Evolutionary conservation across 257 asterid species (phyloP).

Genomic region (Ligustrum vulgare): DNA sequence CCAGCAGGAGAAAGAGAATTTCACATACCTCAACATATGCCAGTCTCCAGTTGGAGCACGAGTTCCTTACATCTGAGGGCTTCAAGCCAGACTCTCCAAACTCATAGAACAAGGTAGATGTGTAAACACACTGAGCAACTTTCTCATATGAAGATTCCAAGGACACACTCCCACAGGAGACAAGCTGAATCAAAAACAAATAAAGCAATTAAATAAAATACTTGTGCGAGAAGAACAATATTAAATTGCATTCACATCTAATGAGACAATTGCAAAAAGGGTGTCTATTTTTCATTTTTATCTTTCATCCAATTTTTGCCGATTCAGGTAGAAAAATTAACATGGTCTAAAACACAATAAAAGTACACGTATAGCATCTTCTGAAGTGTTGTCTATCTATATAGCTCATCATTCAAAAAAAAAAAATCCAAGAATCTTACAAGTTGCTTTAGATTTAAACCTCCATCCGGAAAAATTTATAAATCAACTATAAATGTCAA

Average conservation of each 20-base stretch:
- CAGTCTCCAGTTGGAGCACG: slow-evolving; percentile 31
- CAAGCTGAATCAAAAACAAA: slow-evolving; percentile 28
- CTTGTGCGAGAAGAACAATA: background rate
- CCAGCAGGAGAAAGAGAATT: background rate
- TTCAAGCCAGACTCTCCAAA: slow-evolving; percentile 29
- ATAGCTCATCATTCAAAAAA: background rate
- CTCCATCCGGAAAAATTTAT: no score
- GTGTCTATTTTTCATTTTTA: no score
- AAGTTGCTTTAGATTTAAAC: background rate
- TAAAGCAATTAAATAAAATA: background rate
- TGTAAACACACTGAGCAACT: slow-evolving; percentile 39
- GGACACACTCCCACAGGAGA: slow-evolving; percentile 40
- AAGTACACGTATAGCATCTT: background rate
- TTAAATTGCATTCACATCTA: background rate
- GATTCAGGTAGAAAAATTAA: no score
- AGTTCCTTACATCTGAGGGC: slow-evolving; percentile 29
- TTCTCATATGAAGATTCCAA: slow-evolving; percentile 52
- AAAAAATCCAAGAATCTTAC: background rate
- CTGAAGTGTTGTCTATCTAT: background rate
- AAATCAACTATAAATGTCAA: no score
- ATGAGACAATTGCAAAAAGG: background rate
- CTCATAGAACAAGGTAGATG: slow-evolving; percentile 40
- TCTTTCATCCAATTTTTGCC: background rate
- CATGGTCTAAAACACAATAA: background rate
- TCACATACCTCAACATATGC: slow-evolving; percentile 39